A percentile compares a stretch with the other conserved stretches of the same genome.
Evolutionary conservation across 2,329 filamentous ascomycete genomes (phyloP).

Genomic region (Claviceps maximensis): DNA sequence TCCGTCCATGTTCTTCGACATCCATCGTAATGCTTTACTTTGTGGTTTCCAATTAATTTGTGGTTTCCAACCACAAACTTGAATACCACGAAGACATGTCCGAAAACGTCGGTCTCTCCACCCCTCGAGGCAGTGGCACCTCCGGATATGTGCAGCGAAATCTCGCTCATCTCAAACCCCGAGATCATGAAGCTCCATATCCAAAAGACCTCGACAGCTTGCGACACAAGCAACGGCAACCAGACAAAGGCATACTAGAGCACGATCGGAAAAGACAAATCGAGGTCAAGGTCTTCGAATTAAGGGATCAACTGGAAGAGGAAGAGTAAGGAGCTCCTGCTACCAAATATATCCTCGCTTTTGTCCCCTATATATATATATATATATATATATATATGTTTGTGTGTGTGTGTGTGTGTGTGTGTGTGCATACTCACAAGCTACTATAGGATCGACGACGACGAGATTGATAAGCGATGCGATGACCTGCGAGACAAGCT

Average conservation of each 20-base stretch:
- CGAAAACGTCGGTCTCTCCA: slow-evolving; percentile 91
- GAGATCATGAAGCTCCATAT: slow-evolving; percentile 70
- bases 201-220: slow-evolving; percentile 54
- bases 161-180: slow-evolving; percentile 72
- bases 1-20: not conserved
- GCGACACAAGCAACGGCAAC: slow-evolving; percentile 66
- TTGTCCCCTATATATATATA: not conserved
- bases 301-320: slow-evolving; percentile 85
- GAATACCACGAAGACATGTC: slow-evolving; percentile 48
- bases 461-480: slow-evolving; percentile 66
- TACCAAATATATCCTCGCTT: not conserved
- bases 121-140: slow-evolving; percentile 86
- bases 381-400: too few species aligned
- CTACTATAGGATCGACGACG: slow-evolving; percentile 55
- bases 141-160: slow-evolving; percentile 98
- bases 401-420: too few species aligned
- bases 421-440: too few species aligned
- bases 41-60: too few species aligned
- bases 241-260: slow-evolving; percentile 84
- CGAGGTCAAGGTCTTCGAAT: slow-evolving; percentile 85
- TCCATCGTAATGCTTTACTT: not conserved
- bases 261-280: slow-evolving; percentile 86
- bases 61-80: not conserved
- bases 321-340: slow-evolving; percentile 43
- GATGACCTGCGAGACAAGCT: slow-evolving; percentile 29